Evolutionary conservation across 2,329 filamentous ascomycete species (phyloP).

Genomic region (Chalaropsis thielavioides): DNA sequence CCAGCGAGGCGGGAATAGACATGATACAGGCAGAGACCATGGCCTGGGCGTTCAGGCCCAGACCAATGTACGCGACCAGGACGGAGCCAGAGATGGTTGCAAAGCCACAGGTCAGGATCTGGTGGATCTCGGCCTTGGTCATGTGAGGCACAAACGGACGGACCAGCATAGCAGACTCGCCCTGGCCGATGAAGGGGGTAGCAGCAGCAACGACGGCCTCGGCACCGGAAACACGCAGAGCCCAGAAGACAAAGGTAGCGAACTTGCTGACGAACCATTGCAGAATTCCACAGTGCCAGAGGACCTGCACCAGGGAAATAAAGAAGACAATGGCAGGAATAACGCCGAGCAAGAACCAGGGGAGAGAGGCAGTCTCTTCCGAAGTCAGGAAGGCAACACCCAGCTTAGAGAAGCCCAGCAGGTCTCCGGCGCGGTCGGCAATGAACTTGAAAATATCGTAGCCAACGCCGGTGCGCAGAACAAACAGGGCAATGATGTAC

Average conservation of each 20-base stretch:
- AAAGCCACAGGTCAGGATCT: slow-evolving; percentile 85
- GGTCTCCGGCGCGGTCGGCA: slow-evolving; percentile 54
- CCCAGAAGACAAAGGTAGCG: slow-evolving; percentile 84
- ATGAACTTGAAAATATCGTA: slow-evolving; percentile 90
- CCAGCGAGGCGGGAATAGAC: slow-evolving; percentile 83
- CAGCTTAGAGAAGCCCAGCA: slow-evolving; percentile 61
- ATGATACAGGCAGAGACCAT: slow-evolving; percentile 87
- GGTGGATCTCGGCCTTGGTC: slow-evolving; percentile 77
- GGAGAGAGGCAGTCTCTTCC: slow-evolving; percentile 30
- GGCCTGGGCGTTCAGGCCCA: slow-evolving; percentile 72
- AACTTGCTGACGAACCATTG: slow-evolving; percentile 88
- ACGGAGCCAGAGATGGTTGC: slow-evolving; percentile 85
- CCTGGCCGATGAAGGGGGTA: slow-evolving; percentile 87
- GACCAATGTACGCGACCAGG: slow-evolving; percentile 68
- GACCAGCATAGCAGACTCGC: slow-evolving; percentile 87
- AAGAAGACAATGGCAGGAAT: slow-evolving; percentile 95
- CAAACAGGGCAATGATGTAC: slow-evolving; percentile 79
- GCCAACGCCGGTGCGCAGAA: slow-evolving; percentile 64
- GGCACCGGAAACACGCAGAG: slow-evolving; percentile 70
- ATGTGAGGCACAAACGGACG: slow-evolving; percentile 73
- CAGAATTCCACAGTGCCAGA: slow-evolving; percentile 66
- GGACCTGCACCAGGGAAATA: slow-evolving; percentile 74
- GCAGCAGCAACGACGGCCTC: slow-evolving; percentile 90
- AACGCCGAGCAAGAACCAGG: slow-evolving; percentile 63
- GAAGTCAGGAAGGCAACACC: slow-evolving; percentile 55